These are phyloP conservation scores for Dalbergia cochinchinensis DNA, from an alignment of 306 rosid species.

Conservation along the genomic window DNA sequence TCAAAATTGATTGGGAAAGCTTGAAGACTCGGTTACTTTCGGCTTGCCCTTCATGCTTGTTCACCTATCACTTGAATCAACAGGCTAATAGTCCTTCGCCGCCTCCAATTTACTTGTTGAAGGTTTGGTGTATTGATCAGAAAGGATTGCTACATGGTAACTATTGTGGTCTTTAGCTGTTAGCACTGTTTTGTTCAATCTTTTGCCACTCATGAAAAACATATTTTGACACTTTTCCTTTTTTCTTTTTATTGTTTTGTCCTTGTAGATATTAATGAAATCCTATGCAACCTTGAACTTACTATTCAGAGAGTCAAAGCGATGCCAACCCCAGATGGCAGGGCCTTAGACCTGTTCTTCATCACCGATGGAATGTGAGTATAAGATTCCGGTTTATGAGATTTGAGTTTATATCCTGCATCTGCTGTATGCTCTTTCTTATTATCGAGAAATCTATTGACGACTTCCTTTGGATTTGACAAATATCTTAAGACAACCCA, in stretches of 20 bases:
- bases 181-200: constrained; percentile 1
- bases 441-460: not conserved
- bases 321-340: constrained; percentile 94
- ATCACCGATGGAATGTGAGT: constrained; percentile 85
- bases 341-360: constrained; percentile 82
- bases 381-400: constrained; percentile 36
- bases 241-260: not conserved
- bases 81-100: constrained; percentile 54
- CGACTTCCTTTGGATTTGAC: not conserved
- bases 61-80: constrained; percentile 58
- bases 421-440: constrained; percentile 33
- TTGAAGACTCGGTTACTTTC: constrained; percentile 69
- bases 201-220: constrained; percentile 9
- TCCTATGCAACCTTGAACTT: constrained; percentile 82
- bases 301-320: constrained; percentile 80
- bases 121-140: constrained; percentile 73
- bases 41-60: constrained; percentile 73
- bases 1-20: constrained; percentile 75
- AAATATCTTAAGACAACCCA: not conserved
- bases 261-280: constrained; percentile 73
- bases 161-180: not conserved
- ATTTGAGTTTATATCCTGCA: constrained; percentile 28
- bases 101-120: constrained; percentile 64
- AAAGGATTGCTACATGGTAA: constrained; percentile 84
- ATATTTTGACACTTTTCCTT: constrained; percentile 36